These are phyloP conservation scores for Trichoderma virens DNA, from an alignment of 495 filamentous ascomycete species.

Conservation along the genomic window DNA sequence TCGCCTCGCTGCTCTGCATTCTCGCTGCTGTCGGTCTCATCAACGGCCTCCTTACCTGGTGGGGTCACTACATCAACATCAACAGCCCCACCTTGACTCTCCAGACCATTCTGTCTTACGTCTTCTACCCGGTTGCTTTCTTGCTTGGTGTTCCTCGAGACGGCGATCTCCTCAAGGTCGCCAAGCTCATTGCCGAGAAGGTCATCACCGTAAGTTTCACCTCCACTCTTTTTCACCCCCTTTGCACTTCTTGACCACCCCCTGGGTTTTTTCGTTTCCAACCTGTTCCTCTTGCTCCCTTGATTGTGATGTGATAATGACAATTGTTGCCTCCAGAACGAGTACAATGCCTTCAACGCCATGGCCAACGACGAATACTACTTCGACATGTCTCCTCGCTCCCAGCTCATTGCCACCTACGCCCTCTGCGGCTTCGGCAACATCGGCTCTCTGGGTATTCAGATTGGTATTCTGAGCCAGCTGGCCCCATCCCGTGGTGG, in stretches of 20 bases:
- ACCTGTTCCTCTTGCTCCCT: not conserved
- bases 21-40: constrained; percentile 69
- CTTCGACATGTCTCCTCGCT: constrained; percentile 53
- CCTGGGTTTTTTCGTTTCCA: not conserved
- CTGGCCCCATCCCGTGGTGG: constrained; percentile 64
- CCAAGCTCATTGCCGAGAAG: constrained; percentile 73
- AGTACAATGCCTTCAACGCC: constrained; percentile 55
- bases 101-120: constrained; percentile 70
- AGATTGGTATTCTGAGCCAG: constrained; percentile 79
- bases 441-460: constrained; percentile 72
- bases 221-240: not conserved
- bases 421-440: constrained; percentile 73
- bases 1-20: constrained; percentile 72
- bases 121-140: constrained; percentile 80
- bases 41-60: constrained; percentile 80
- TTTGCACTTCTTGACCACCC: not conserved
- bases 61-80: constrained; percentile 77
- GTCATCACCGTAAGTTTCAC: constrained; percentile 46
- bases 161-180: constrained; percentile 63
- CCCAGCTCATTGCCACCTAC: constrained; percentile 64
- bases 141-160: constrained; percentile 73
- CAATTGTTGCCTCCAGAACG: constrained; percentile 37
- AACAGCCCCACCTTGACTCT: constrained; percentile 60
- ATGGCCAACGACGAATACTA: constrained; percentile 44
- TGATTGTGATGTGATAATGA: constrained; percentile 9